A percentile compares a stretch with the other conserved stretches of the same genome.
phyloP scores from a whole-genome alignment of 1,284 basidiomycete genomes.

The Malassezia caprae region DNA sequence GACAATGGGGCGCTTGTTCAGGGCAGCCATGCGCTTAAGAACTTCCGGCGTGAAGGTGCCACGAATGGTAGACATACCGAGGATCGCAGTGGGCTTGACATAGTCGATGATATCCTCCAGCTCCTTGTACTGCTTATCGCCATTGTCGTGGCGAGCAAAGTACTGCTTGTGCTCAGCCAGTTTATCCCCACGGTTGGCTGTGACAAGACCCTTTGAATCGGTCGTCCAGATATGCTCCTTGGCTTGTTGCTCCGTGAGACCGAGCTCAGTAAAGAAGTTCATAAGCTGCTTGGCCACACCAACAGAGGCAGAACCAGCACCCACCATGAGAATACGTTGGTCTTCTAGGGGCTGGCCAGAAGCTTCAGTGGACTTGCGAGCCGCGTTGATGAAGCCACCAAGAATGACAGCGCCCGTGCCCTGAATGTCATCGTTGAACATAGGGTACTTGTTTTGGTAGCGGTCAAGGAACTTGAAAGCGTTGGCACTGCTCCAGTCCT shows the following conservation, averaged over 20 bases:
- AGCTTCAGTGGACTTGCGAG: slow-evolving; percentile 63
- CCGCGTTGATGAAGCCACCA: slow-evolving; percentile 79
- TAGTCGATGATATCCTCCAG: slow-evolving; percentile 71
- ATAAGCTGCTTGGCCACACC: slow-evolving; percentile 53
- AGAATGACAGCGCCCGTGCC: slow-evolving; percentile 61
- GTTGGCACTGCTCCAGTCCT: slow-evolving; percentile 51
- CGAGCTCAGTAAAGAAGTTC: slow-evolving; percentile 41
- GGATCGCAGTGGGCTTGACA: slow-evolving; percentile 78
- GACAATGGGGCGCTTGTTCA: slow-evolving; percentile 79
- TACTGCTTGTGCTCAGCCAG: slow-evolving; percentile 39
- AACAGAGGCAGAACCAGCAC: slow-evolving; percentile 76
- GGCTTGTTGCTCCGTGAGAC: slow-evolving; percentile 38
- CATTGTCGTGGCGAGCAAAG: slow-evolving; percentile 43
- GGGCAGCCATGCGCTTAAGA: slow-evolving; percentile 68
- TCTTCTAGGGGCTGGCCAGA: slow-evolving; percentile 61
- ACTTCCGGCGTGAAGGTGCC: slow-evolving; percentile 69
- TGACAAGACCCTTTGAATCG: slow-evolving; percentile 45
- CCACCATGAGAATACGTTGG: slow-evolving; percentile 82
- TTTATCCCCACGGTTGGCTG: slow-evolving; percentile 39
- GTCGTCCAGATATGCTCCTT: slow-evolving; percentile 41
- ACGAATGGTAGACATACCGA: slow-evolving; percentile 79
- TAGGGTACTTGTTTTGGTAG: slow-evolving; percentile 41
- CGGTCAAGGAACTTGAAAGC: slow-evolving; percentile 44
- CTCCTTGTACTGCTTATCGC: slow-evolving; percentile 34
- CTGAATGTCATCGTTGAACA: slow-evolving; percentile 72